phyloP scores from a whole-genome alignment of 1,284 basidiomycete genomes.

The Athelia sp. region DNA sequence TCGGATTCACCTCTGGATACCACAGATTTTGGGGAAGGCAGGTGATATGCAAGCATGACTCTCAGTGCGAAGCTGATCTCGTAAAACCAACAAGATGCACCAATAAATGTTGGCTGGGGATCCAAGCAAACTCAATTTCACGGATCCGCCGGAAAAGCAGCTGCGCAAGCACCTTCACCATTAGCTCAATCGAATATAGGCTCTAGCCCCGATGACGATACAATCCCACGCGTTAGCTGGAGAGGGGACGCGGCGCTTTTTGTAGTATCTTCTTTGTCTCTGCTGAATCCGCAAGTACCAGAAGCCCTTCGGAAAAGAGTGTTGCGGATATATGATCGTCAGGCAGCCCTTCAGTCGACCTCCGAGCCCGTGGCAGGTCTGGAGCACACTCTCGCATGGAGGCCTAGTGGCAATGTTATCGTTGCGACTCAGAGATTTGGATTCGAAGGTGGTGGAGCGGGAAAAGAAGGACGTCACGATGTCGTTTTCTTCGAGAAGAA shows the following conservation, averaged over 20 bases:
- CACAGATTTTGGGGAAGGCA: slow-evolving; percentile 83
- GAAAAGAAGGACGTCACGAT: slow-evolving; percentile 72
- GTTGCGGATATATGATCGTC: slow-evolving; percentile 80
- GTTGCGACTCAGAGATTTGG: slow-evolving; percentile 82
- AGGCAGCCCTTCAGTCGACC: slow-evolving; percentile 78
- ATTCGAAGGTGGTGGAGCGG: slow-evolving; percentile 63
- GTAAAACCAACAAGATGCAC: slow-evolving; percentile 53
- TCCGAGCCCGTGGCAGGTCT: slow-evolving; percentile 82
- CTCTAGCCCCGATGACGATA: slow-evolving; percentile 70
- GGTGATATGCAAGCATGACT: slow-evolving; percentile 5
- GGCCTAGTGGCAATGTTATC: slow-evolving; percentile 86
- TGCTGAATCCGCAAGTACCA: slow-evolving; percentile 14
- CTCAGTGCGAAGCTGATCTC: slow-evolving; percentile 8
- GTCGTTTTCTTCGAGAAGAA: slow-evolving; percentile 96
- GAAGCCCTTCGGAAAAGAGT: slow-evolving; percentile 39
- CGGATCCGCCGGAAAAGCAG: slow-evolving; percentile 89
- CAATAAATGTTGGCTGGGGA: slow-evolving; percentile 97
- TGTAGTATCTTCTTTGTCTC: slow-evolving; percentile 70
- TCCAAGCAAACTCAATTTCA: slow-evolving; percentile 97
- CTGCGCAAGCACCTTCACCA: slow-evolving; percentile 55
- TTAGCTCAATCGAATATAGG: slow-evolving; percentile 33
- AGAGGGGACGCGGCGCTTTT: slow-evolving; percentile 91
- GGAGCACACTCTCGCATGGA: slow-evolving; percentile 81
- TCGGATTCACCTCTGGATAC: slow-evolving; percentile 74
- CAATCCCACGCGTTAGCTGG: slow-evolving; percentile 79